Conservation (phyloP, 768 basidiomycete genomes). For the Suillus decipiens region DNA sequence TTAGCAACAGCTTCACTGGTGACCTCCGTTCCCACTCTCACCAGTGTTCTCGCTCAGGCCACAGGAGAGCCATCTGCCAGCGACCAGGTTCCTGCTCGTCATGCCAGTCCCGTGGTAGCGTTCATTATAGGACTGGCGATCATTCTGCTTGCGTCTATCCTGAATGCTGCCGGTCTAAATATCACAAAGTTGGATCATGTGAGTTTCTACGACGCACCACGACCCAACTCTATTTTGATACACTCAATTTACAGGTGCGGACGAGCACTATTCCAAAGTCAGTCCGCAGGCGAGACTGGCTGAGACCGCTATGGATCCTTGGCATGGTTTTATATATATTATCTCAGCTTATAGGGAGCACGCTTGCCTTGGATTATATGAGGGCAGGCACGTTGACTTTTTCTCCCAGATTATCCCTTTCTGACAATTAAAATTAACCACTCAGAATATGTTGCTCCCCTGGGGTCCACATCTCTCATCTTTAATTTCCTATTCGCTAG, state of each 20-base stretch:
- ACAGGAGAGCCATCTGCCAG: constrained; percentile 19
- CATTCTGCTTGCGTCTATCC: constrained; percentile 78
- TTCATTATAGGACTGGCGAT: constrained; percentile 89
- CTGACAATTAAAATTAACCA: constrained; percentile 18
- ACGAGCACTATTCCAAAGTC: constrained; percentile 77
- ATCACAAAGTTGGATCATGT: constrained; percentile 94
- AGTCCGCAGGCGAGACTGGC: constrained; percentile 72
- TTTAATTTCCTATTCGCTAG: constrained; percentile 97
- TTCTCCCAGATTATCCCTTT: constrained; percentile 12
- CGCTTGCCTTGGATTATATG: constrained; percentile 85
- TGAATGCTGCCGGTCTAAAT: constrained; percentile 92
- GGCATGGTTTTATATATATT: constrained; percentile 95
- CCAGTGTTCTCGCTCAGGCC: constrained; percentile 17
- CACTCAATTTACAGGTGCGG: constrained; percentile 49
- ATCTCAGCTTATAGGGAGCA: constrained; percentile 86
- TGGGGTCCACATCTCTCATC: constrained; percentile 90
- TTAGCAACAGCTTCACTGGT: constrained; percentile 9
- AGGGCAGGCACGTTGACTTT: constrained; percentile 59
- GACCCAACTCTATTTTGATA: constrained; percentile 7
- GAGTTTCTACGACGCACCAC: constrained; percentile 27
- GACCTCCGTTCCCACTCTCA: constrained; percentile 16
- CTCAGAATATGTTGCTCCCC: constrained; percentile 91
- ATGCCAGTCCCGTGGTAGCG: constrained; percentile 59
- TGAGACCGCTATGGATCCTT: constrained; percentile 85
- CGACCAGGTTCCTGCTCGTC: constrained; percentile 34